Conservation (phyloP, 768 basidiomycete genomes). For the Kwoniella mangroviensis region DNA sequence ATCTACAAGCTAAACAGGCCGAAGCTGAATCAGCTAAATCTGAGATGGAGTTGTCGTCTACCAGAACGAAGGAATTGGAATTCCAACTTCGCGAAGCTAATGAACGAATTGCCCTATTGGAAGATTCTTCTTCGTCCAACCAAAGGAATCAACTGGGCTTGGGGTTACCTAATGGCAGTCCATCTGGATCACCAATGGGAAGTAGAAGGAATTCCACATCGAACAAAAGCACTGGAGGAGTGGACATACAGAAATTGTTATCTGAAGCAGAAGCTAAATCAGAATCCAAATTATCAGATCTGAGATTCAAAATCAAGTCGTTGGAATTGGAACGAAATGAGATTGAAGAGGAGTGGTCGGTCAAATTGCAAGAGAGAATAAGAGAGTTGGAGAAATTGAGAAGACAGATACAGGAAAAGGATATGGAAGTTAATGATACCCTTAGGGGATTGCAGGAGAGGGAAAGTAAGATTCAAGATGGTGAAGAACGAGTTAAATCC, state of each 20-base stretch:
- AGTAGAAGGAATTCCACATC: conserved; percentile 14
- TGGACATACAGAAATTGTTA: conserved; percentile 65
- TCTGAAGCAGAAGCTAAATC: conserved; percentile 76
- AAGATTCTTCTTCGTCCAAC: conserved; percentile 46
- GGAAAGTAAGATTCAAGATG: conserved; percentile 65
- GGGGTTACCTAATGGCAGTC: conserved; percentile 4
- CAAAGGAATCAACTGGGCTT: neutral
- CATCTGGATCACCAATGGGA: conserved; percentile 20
- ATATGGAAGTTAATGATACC: conserved; percentile 67
- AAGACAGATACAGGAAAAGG: conserved; percentile 66
- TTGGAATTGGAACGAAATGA: conserved; percentile 85
- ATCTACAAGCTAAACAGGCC: conserved; percentile 83
- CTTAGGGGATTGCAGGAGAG: conserved; percentile 61
- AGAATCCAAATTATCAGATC: conserved; percentile 73
- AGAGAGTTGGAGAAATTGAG: conserved; percentile 77
- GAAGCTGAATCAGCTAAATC: conserved; percentile 83
- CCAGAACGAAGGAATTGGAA: conserved; percentile 79
- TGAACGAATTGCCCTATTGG: conserved; percentile 72
- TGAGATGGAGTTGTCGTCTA: conserved; percentile 74
- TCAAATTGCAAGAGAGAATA: conserved; percentile 76
- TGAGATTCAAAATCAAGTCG: conserved; percentile 67
- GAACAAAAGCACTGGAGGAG: conserved; percentile 1
- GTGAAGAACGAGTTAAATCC: conserved; percentile 57
- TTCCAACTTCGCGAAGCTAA: conserved; percentile 81
- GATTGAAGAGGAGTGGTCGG: conserved; percentile 85